These are phyloP conservation scores for Arabidopsis hybrid DNA, from an alignment of 441 rosid species.

Conservation along the genomic window DNA sequence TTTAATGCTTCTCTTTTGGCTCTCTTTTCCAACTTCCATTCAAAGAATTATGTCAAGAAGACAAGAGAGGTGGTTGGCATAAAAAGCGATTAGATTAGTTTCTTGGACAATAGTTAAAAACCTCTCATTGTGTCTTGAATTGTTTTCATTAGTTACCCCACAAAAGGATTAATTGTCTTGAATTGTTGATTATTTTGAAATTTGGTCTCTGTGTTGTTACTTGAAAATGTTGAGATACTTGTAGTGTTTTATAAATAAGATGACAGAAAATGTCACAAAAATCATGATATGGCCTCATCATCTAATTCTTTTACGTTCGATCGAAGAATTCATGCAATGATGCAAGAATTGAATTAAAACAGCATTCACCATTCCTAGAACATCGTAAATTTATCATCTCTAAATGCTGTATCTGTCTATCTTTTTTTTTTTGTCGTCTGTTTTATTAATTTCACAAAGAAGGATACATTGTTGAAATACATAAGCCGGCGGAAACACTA, in stretches of 20 bases:
- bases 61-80: not conserved
- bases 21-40: conserved; percentile 61
- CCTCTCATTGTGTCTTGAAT: not conserved
- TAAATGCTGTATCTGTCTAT: not conserved
- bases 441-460: no score
- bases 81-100: conserved; percentile 20
- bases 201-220: conserved; percentile 10
- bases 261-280: conserved; percentile 9
- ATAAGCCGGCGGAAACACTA: no score
- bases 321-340: not conserved
- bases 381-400: not conserved
- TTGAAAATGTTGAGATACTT: conserved; percentile 16
- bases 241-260: conserved; percentile 1
- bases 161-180: not conserved
- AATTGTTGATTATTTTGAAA: not conserved
- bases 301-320: no score
- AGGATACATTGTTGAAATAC: no score
- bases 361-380: not conserved
- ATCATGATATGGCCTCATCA: not conserved
- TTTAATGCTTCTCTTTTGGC: conserved; percentile 63
- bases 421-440: no score
- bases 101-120: no score
- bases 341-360: not conserved
- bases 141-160: not conserved
- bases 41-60: conserved; percentile 47